These are phyloP conservation scores for Plasmodium yoelii DNA, from an alignment of 169 alveolate genomes.

Conservation along the genomic window DNA sequence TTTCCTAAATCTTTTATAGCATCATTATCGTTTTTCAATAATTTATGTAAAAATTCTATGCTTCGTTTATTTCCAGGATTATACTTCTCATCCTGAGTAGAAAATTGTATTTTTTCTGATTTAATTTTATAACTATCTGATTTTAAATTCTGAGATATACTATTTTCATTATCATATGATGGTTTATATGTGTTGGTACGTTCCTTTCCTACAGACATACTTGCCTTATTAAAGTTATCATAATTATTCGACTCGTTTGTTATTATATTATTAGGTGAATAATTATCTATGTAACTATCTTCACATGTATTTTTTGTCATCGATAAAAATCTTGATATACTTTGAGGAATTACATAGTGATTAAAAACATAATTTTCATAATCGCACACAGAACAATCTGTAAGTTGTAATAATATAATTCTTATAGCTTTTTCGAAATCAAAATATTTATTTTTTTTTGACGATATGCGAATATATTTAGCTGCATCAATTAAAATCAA, in stretches of 20 bases:
- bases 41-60: conserved; percentile 50
- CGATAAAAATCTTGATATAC: conserved; percentile 67
- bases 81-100: neutral
- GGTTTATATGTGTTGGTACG: conserved; percentile 13
- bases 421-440: conserved; percentile 75
- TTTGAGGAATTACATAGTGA: conserved; percentile 71
- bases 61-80: conserved; percentile 8
- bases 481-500: conserved; percentile 70
- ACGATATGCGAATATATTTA: conserved; percentile 67
- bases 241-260: conserved; percentile 13
- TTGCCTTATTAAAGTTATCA: conserved; percentile 23
- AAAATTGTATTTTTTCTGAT: neutral
- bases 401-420: conserved; percentile 67
- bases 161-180: conserved; percentile 22
- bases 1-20: conserved; percentile 54
- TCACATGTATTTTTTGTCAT: conserved; percentile 32
- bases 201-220: conserved; percentile 11
- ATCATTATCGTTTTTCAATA: conserved; percentile 57
- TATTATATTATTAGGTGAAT: conserved; percentile 11
- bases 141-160: neutral
- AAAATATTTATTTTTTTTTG: conserved; percentile 60
- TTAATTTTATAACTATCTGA: neutral
- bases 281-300: neutral
- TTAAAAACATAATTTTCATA: conserved; percentile 76
- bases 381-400: conserved; percentile 77